Evolutionary conservation across 2,329 filamentous ascomycete species (phyloP).

Genomic region (Penicillium italicum): DNA sequence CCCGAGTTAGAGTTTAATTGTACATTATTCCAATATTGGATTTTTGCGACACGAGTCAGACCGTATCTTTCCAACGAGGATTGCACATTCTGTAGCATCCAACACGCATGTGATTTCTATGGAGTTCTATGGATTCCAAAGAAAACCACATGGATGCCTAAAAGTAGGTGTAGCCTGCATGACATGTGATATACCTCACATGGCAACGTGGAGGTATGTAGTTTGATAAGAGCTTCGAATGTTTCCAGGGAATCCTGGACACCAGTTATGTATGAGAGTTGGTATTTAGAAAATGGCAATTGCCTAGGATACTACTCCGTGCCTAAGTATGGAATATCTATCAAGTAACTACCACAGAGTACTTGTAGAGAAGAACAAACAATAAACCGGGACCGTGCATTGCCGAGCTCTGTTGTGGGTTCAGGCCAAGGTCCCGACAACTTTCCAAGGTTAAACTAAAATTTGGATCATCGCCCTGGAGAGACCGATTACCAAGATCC

Average conservation of each 20-base stretch:
- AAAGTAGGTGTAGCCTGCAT: neutral
- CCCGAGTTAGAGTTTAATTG: neutral
- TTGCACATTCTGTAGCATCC: neutral
- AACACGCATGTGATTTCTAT: neutral
- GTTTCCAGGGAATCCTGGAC: neutral
- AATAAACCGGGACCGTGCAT: neutral
- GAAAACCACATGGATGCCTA: neutral
- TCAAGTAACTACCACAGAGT: no score
- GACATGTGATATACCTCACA: neutral
- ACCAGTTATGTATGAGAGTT: no score
- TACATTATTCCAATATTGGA: neutral
- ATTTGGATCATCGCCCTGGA: neutral
- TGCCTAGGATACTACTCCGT: no score
- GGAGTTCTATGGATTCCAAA: neutral
- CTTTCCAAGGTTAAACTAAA: neutral
- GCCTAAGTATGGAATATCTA: no score
- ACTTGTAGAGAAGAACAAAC: neutral
- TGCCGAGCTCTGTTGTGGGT: neutral
- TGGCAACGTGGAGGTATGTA: neutral
- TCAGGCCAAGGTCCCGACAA: neutral
- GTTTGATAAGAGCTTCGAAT: neutral
- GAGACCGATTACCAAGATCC: neutral
- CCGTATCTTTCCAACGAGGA: neutral
- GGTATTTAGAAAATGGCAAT: neutral
- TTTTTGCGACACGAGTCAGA: neutral